A percentile compares a stretch with the other conserved stretches of the same genome.
Conservation (phyloP, 2,329 filamentous ascomycete species). For the Paecilomyces dactylethromorphus region DNA sequence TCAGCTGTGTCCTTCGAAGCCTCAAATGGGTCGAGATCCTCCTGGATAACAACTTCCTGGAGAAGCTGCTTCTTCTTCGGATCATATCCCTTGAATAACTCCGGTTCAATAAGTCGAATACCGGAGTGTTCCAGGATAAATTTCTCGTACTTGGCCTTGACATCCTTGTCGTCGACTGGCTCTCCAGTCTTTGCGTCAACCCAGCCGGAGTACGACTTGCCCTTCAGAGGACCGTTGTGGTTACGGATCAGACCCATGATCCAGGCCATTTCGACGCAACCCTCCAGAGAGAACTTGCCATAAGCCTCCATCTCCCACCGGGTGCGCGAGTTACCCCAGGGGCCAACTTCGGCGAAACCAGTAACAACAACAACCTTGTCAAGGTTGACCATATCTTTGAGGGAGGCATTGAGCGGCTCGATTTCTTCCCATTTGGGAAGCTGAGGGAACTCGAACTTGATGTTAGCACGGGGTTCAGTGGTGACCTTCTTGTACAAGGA, state of each 20-base stretch:
- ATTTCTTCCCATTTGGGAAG: conserved; percentile 90
- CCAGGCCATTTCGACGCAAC: conserved; percentile 99
- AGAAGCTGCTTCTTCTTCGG: conserved; percentile 98
- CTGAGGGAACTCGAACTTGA: conserved; percentile 92
- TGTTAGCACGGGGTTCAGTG: conserved; percentile 89
- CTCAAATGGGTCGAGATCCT: conserved; percentile 96
- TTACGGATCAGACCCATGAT: conserved; percentile 99
- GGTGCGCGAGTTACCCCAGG: conserved; percentile 97
- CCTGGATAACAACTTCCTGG: conserved; percentile 94
- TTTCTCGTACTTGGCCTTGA: conserved; percentile 97
- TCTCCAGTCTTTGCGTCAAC: conserved; percentile 92
- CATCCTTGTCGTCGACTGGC: conserved; percentile 94
- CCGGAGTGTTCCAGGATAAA: conserved; percentile 92
- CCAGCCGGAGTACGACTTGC: conserved; percentile 92
- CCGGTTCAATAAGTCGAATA: conserved; percentile 95
- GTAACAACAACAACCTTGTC: conserved; percentile 98
- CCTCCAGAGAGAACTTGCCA: conserved; percentile 93
- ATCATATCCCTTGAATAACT: conserved; percentile 94
- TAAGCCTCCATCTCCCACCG: conserved; percentile 99
- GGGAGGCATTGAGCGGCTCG: conserved; percentile 75
- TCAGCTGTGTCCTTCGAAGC: conserved; percentile 94
- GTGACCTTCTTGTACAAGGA: conserved; percentile 90
- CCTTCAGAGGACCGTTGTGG: conserved; percentile 92
- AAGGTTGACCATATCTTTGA: conserved; percentile 97
- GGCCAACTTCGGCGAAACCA: conserved; percentile 83